Conservation (phyloP, 176 grass and related monocot genomes). For the Juncus inflexus region DNA sequence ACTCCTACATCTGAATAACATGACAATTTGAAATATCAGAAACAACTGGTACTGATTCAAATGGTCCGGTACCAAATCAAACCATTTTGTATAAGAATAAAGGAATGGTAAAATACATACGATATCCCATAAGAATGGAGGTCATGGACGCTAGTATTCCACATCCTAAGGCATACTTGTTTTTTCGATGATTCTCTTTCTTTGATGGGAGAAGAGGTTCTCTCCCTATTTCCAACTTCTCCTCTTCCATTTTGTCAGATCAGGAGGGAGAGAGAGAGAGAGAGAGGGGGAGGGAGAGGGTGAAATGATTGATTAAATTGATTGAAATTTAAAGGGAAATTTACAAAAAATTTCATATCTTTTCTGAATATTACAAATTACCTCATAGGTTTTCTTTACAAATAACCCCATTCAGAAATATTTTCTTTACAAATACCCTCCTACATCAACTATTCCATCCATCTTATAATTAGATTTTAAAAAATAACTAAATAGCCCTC, state of each 20-base stretch:
- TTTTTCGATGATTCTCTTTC: conserved; percentile 4
- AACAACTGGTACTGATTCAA: neutral
- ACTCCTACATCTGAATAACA: conserved; percentile 34
- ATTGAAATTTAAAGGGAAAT: no score
- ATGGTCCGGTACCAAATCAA: no score
- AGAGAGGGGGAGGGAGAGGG: neutral
- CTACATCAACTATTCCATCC: no score
- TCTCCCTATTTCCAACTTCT: conserved; percentile 19
- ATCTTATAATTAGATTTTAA: no score
- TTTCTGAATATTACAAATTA: no score
- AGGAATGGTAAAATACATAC: conserved; percentile 27
- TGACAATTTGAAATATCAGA: neutral
- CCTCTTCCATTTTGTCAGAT: conserved; percentile 6
- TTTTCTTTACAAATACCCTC: no score
- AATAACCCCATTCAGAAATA: no score
- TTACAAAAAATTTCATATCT: no score
- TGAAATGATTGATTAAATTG: no score
- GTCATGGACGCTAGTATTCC: conserved; percentile 77
- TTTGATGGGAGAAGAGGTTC: conserved; percentile 16
- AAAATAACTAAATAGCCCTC: no score
- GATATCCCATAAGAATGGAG: conserved; percentile 69
- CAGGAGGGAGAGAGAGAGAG: neutral
- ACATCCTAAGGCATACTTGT: conserved; percentile 68
- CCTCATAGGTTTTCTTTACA: no score
- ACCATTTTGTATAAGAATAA: neutral